Percentiles rank a stretch among this genome's conserved stretches.
These are phyloP conservation scores for Spinellus fusiger DNA, from an alignment of 192 early-diverging fungal species.

Conservation along the genomic window DNA sequence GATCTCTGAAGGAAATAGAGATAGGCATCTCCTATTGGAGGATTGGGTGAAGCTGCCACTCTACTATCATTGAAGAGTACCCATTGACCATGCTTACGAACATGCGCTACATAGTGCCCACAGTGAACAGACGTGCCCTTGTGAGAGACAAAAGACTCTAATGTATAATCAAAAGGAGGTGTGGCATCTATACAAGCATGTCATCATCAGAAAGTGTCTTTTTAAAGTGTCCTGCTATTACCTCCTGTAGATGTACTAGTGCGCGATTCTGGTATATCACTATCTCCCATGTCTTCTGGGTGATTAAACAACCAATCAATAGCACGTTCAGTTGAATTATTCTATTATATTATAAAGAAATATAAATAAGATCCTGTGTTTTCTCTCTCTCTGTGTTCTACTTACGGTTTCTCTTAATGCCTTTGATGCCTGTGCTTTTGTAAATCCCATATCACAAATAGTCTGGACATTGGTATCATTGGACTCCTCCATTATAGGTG, in stretches of 20 bases:
- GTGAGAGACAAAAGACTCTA: conserved; percentile 88
- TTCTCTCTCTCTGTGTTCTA: not conserved
- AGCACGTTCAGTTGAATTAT: conserved; percentile 80
- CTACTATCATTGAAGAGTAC: conserved; percentile 94
- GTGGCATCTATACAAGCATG: conserved; percentile 25
- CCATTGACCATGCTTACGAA: conserved; percentile 72
- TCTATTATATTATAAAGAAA: conserved; percentile 32
- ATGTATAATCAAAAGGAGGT: conserved; percentile 51
- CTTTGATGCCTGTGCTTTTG: conserved; percentile 64
- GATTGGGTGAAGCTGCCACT: conserved; percentile 68
- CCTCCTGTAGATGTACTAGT: conserved; percentile 7
- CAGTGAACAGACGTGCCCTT: conserved; percentile 92
- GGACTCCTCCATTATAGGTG: conserved; percentile 45
- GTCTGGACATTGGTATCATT: conserved; percentile 53
- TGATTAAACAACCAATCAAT: conserved; percentile 94
- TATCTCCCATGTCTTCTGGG: conserved; percentile 59
- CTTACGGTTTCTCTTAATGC: conserved; percentile 79
- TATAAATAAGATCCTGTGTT: not conserved
- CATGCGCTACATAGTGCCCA: conserved; percentile 94
- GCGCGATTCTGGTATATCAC: conserved; percentile 22
- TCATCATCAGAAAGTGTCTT: conserved; percentile 12
- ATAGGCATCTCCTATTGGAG: conserved; percentile 63
- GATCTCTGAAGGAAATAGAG: conserved; percentile 61
- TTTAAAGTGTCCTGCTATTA: conserved; percentile 7
- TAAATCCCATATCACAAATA: conserved; percentile 93